Percentiles rank a stretch among this genome's conserved stretches.
Evolutionary conservation across 2,329 filamentous ascomycete species (phyloP).

Genomic region (Epichloe gansuensis): DNA sequence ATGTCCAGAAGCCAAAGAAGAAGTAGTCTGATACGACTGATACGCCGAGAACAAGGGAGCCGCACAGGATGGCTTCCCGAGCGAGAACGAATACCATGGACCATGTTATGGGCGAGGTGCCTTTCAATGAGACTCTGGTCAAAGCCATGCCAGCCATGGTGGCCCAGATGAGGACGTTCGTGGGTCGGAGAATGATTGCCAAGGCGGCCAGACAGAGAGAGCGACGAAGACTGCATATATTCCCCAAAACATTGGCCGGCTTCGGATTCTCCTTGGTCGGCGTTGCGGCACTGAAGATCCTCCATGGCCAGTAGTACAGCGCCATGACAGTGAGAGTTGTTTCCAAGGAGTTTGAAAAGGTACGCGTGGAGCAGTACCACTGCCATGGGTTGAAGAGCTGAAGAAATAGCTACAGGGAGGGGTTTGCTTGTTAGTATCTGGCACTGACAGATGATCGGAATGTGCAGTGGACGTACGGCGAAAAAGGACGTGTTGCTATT

Average conservation of each 20-base stretch:
- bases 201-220: constrained; percentile 66
- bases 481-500: constrained; percentile 53
- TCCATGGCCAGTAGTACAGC: constrained; percentile 80
- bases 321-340: constrained; percentile 74
- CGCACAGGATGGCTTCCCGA: constrained; percentile 54
- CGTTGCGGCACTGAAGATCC: constrained; percentile 38
- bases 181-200: constrained; percentile 79
- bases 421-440: neutral
- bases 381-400: constrained; percentile 56
- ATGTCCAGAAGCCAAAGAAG: constrained; percentile 78
- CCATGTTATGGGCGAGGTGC: constrained; percentile 28
- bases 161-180: constrained; percentile 78
- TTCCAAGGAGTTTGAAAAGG: constrained; percentile 89
- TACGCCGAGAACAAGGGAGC: constrained; percentile 45
- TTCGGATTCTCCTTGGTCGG: constrained; percentile 28
- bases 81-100: constrained; percentile 40
- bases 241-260: constrained; percentile 15
- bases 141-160: constrained; percentile 42
- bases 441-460: neutral
- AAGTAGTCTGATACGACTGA: constrained; percentile 59
- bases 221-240: constrained; percentile 26
- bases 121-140: constrained; percentile 23
- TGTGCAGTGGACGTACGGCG: constrained; percentile 37
- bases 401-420: constrained; percentile 20
- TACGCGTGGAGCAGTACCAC: constrained; percentile 88